phyloP scores from a whole-genome alignment of 495 filamentous ascomycete species.

The Bacidia gigantensis region DNA sequence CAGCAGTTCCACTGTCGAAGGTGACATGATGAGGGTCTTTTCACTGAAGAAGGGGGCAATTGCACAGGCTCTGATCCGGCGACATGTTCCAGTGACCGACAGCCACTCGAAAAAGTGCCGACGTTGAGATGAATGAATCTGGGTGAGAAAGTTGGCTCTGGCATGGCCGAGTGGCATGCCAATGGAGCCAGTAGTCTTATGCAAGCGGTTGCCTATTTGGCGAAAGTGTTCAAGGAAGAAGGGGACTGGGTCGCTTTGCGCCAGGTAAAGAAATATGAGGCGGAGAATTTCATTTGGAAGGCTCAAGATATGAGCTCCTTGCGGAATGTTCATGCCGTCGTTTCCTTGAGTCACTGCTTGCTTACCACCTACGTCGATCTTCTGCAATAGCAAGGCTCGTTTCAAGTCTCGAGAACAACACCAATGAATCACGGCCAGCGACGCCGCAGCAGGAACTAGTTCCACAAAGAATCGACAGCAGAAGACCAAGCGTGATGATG shows the following conservation, averaged over 20 bases:
- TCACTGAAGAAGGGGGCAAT: neutral
- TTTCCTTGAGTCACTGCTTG: no score
- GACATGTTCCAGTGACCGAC: neutral
- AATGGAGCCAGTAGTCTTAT: no score
- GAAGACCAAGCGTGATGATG: no score
- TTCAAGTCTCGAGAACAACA: no score
- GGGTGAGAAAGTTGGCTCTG: neutral
- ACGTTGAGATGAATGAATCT: neutral
- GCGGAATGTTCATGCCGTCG: no score
- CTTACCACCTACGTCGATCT: no score
- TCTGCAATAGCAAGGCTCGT: no score
- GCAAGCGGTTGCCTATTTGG: no score
- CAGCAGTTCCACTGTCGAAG: neutral
- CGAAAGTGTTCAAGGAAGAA: neutral
- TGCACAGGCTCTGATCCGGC: neutral
- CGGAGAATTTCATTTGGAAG: neutral
- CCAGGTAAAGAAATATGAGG: neutral
- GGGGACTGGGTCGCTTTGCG: neutral
- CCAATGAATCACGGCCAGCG: no score
- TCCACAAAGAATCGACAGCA: no score
- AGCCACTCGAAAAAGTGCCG: neutral
- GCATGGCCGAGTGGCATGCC: no score
- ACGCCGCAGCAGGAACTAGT: no score
- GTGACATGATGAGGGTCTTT: neutral
- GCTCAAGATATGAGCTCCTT: neutral